phyloP scores from a whole-genome alignment of 2,329 filamentous ascomycete species.

The Gremmenia infestans region DNA sequence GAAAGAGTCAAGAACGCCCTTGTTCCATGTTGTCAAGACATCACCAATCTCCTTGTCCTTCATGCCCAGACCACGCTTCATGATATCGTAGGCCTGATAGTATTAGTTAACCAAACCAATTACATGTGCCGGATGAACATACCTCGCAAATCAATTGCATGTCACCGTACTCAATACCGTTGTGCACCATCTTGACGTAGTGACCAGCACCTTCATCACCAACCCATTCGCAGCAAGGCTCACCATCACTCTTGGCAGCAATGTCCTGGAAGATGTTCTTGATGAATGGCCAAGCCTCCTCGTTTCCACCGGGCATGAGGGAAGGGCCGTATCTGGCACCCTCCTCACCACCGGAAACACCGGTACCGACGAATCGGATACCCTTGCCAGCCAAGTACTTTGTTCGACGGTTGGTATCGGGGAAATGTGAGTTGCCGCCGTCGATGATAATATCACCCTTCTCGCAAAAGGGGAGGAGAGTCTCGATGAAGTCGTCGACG shows the following conservation, averaged over 20 bases:
- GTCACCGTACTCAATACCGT: constrained; percentile 99
- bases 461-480: constrained; percentile 77
- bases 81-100: constrained; percentile 90
- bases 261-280: constrained; percentile 99
- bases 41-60: constrained; percentile 93
- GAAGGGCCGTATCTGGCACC: constrained; percentile 96
- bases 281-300: constrained; percentile 96
- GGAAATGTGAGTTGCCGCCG: constrained; percentile 98
- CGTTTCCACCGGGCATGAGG: constrained; percentile 97
- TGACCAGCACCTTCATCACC: constrained; percentile 98
- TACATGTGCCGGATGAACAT: constrained; percentile 30
- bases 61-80: constrained; percentile 95
- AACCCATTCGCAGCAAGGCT: constrained; percentile 99
- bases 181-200: constrained; percentile 99
- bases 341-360: constrained; percentile 99
- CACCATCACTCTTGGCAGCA: constrained; percentile 92
- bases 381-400: constrained; percentile 82
- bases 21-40: constrained; percentile 95
- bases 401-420: constrained; percentile 96
- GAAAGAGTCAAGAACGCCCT: constrained; percentile 97
- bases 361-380: constrained; percentile 91
- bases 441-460: constrained; percentile 98
- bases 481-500: constrained; percentile 98
- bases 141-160: constrained; percentile 99
- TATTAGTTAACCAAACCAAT: constrained; percentile 10